Percentiles rank a stretch among this genome's conserved stretches.
These are phyloP conservation scores for Echria macrotheca DNA, from an alignment of 495 filamentous ascomycete genomes.

Conservation along the genomic window DNA sequence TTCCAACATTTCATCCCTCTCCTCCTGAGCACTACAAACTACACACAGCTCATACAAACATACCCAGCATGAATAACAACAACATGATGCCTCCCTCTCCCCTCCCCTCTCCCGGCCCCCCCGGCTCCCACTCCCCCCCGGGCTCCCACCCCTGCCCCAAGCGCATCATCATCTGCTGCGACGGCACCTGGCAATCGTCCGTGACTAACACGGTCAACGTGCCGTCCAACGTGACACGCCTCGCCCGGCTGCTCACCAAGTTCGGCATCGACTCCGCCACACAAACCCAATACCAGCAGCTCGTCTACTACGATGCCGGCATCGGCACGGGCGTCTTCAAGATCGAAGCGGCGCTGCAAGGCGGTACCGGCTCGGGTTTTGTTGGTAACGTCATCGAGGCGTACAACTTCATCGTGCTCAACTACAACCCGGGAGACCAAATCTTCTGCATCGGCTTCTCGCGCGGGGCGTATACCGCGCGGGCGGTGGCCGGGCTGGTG, in stretches of 20 bases:
- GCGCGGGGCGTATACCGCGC: constrained; percentile 58
- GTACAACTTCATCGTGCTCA: constrained; percentile 56
- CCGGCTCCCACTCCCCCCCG: background rate
- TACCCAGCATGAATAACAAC: too few relatives aligned
- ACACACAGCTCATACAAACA: too few relatives aligned
- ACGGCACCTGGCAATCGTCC: constrained; percentile 16
- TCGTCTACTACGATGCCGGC: constrained; percentile 23
- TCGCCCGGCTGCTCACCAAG: constrained; percentile 6
- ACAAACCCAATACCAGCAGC: constrained; percentile 13
- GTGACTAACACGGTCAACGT: constrained; percentile 7
- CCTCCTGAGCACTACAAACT: too few relatives aligned
- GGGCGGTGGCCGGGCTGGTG: constrained; percentile 52
- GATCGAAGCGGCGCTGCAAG: background rate
- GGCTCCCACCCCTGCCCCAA: too few relatives aligned
- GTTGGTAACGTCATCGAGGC: constrained; percentile 46
- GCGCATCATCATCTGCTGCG: constrained; percentile 20
- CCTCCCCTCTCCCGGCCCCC: too few relatives aligned
- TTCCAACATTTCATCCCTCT: too few relatives aligned
- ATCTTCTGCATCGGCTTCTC: constrained; percentile 62
- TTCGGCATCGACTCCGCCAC: background rate
- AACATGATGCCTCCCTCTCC: too few relatives aligned
- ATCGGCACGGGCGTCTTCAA: constrained; percentile 9
- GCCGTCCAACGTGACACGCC: constrained; percentile 14
- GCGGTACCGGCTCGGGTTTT: constrained; percentile 1
- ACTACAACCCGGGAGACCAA: constrained; percentile 55